A percentile compares a stretch with the other conserved stretches of the same genome.
Conservation (phyloP, 371 early-diverging fungal species). For the Haplosporangium sp. region DNA sequence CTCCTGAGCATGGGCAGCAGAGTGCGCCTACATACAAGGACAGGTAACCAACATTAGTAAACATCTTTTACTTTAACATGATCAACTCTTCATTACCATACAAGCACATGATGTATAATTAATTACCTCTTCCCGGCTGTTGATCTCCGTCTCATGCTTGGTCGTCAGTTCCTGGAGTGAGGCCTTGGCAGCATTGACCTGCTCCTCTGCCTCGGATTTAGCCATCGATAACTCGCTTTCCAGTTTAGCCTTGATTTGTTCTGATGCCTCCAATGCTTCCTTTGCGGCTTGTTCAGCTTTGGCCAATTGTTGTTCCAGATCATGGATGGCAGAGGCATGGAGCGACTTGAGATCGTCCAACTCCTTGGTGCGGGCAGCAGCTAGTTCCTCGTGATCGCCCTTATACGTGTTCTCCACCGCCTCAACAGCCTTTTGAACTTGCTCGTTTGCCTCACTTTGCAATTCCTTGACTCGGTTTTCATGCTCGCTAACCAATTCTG, state of each 20-base stretch:
- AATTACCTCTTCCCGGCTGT: constrained; percentile 18
- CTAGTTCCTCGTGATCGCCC: constrained; percentile 42
- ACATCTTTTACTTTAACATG: neutral
- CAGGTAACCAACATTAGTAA: neutral
- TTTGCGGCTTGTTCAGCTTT: constrained; percentile 38
- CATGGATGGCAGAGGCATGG: constrained; percentile 40
- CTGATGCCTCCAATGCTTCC: constrained; percentile 25
- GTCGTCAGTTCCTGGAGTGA: constrained; percentile 36
- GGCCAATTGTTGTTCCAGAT: constrained; percentile 37
- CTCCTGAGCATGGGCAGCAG: constrained; percentile 24
- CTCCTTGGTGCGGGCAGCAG: constrained; percentile 25
- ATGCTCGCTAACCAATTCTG: constrained; percentile 42
- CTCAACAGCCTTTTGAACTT: constrained; percentile 43
- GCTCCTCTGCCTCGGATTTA: constrained; percentile 27
- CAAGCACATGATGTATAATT: neutral
- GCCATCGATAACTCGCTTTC: constrained; percentile 24
- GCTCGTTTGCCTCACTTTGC: constrained; percentile 45
- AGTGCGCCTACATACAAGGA: constrained; percentile 9
- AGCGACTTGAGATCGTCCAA: constrained; percentile 33
- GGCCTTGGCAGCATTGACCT: constrained; percentile 31
- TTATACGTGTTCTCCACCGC: constrained; percentile 42
- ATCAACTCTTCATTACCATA: neutral
- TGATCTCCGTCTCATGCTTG: constrained; percentile 36
- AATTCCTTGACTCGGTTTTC: constrained; percentile 42
- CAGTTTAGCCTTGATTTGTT: constrained; percentile 20